A percentile compares a stretch with the other conserved stretches of the same genome.
Evolutionary conservation across 805 yeast genomes (phyloP).

Genomic region (Kodamaea laetipori): DNA sequence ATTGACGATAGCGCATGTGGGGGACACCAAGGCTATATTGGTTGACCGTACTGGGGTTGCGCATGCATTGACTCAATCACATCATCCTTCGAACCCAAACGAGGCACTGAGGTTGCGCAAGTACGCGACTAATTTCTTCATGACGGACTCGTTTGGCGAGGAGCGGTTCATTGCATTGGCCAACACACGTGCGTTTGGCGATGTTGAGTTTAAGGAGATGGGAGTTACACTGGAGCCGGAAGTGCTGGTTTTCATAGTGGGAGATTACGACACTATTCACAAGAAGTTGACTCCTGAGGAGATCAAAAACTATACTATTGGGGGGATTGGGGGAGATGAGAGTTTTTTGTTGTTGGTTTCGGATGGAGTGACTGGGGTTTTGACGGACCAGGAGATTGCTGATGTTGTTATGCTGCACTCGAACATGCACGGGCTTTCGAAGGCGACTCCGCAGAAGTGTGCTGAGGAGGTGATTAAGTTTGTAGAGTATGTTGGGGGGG

Average conservation of each 20-base stretch:
- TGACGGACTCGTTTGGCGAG: slow-evolving; percentile 92
- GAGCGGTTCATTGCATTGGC: slow-evolving; percentile 81
- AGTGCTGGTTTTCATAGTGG: slow-evolving; percentile 65
- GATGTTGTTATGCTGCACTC: slow-evolving; percentile 77
- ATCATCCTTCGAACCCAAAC: slow-evolving; percentile 82
- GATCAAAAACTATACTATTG: slow-evolving; percentile 37
- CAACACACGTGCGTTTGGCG: slow-evolving; percentile 94
- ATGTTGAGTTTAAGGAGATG: slow-evolving; percentile 70
- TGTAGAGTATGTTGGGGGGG: slow-evolving; percentile 84
- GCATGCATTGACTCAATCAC: slow-evolving; percentile 73
- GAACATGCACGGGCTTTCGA: slow-evolving; percentile 61
- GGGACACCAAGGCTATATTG: slow-evolving; percentile 87
- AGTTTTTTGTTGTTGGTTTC: slow-evolving; percentile 78
- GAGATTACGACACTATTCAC: slow-evolving; percentile 46
- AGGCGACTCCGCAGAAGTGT: slow-evolving; percentile 81
- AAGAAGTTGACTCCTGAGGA: slow-evolving; percentile 41
- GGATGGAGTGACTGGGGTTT: slow-evolving; percentile 83
- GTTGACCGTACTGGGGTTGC: slow-evolving; percentile 82
- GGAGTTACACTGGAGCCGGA: slow-evolving; percentile 96
- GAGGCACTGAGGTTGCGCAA: slow-evolving; percentile 74
- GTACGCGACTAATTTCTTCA: slow-evolving; percentile 59
- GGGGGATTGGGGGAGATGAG: slow-evolving; percentile 77
- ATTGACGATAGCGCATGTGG: slow-evolving; percentile 83
- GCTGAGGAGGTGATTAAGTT: slow-evolving; percentile 84
- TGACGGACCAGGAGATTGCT: slow-evolving; percentile 88